Evolutionary conservation across 2,329 filamentous ascomycete species (phyloP), one percentile per base, ranked within the genome.

Genomic region (Colletotrichum spinosum): DNA sequence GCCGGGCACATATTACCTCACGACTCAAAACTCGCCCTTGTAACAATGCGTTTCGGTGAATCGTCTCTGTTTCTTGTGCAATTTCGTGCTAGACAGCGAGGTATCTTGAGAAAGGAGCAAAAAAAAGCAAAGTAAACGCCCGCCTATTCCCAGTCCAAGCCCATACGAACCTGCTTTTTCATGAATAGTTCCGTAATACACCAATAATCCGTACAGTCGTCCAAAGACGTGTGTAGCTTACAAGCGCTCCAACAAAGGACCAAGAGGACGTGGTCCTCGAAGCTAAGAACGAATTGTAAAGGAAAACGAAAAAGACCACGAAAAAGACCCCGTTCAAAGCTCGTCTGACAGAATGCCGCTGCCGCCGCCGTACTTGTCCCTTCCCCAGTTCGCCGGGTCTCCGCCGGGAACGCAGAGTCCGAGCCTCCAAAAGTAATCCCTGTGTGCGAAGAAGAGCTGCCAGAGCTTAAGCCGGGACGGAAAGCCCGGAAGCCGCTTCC

Each of bases 361-460:
- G 9, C 67, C 60, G 38, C 67, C 52, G 35, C 65, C 55, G 38
- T 69, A 83, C 64, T 74, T 77, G 50, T 84, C 81, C 67, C 85
- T 80, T 15, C 83, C 86, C 90, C 90, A 92, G 70, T 92, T 86
- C 50, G 82, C 81, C 3, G 90, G 89, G 74, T 91, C 90, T 11
- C 92, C 92, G 11, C 91, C 91, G 0, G 95, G 94, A 2, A 97
- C 83, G 79, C 96, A 99, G 38, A 98, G 80, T 0, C 96, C 96
- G 57, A 99, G 78, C 61, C 96, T 86, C 92, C 93, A 97, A 78
- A 99, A 98, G 77, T 99, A 99, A 79, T 99, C 96, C 44, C 96
- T 84, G 79, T 99, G 96, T 1, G 94, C 92, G 77, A 97, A 97
- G 74, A 98, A 90, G 8, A 97, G 81, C 78, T 97, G 89, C 93